A percentile compares a stretch with the other conserved stretches of the same genome.
Conservation (phyloP, 345 rosid species). For the Eucalyptus shirleyi region DNA sequence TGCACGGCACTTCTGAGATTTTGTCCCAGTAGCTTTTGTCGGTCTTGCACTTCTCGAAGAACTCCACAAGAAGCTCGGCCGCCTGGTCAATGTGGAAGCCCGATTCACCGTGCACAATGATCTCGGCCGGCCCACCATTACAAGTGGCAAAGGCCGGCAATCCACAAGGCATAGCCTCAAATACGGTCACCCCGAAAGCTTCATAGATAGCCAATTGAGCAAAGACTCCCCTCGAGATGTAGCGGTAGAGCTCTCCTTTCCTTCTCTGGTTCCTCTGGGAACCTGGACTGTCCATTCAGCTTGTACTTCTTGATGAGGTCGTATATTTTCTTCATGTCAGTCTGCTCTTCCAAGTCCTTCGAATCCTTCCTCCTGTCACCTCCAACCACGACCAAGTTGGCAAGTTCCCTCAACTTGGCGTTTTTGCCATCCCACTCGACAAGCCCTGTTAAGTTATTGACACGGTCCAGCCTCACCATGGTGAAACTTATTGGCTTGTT, state of each 20-base stretch:
- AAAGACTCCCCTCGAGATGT: slow-evolving; percentile 50
- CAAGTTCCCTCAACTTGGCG: too few relatives aligned
- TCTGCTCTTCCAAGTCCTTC: too few relatives aligned
- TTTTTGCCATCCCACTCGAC: too few relatives aligned
- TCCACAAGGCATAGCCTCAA: slow-evolving; percentile 23
- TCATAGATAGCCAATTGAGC: slow-evolving; percentile 80
- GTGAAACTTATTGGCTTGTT: too few relatives aligned
- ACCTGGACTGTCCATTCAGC: too few relatives aligned
- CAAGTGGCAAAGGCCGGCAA: too few relatives aligned
- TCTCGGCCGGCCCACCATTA: slow-evolving; percentile 67
- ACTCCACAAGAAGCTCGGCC: slow-evolving; percentile 49
- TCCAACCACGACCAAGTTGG: too few relatives aligned
- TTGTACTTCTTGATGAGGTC: too few relatives aligned
- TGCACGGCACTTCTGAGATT: slow-evolving; percentile 55
- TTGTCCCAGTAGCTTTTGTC: slow-evolving; percentile 54
- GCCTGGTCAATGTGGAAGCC: slow-evolving; percentile 87
- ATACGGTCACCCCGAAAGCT: slow-evolving; percentile 71
- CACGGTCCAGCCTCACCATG: too few relatives aligned
- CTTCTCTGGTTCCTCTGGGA: slow-evolving; percentile 64
- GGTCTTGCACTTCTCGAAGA: slow-evolving; percentile 54
- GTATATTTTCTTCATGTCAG: too few relatives aligned
- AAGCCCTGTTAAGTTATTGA: too few relatives aligned
- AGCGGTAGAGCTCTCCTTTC: slow-evolving; percentile 68
- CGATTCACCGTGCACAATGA: slow-evolving; percentile 62
- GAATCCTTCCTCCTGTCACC: too few relatives aligned